Base-by-base conservation (phyloP, 169 alveolate species). In the Plasmodium malariae region DNA sequence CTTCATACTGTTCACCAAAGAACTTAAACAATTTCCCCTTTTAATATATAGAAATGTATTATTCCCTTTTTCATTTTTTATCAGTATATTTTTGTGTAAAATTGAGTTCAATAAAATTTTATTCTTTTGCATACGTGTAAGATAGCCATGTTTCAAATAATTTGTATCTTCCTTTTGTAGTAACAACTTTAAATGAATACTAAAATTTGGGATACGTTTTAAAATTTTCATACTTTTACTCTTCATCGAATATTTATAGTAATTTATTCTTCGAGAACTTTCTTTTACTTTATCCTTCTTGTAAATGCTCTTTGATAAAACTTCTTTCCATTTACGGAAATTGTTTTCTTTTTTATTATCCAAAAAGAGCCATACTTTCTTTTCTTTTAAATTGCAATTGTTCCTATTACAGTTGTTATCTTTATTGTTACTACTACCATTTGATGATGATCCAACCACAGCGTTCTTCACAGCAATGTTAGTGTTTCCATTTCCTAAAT, bases 301-400 rank as follows among this genome's bases (percentile, higher is more conserved):
- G 19, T 51, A 65, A 80, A 65, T 80, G 67, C n/a, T 32, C 67
- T 57, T 80, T 26, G 63, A 57, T 67, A 51, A 9, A 24, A 76
- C 51, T 32, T 76, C 43, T 65, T 43, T 76, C 4, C 14, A 57
- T 34, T n/a, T 7, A n/a, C 40, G 5, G 19, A 26, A 32, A 24
- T 70, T 70, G 21, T 12, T 21, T 70, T 48, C 80, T 69, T 24
- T 40, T 28, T 32, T 30, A 70, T 34, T 70, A 34, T 26, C 48
- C 21, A 36, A 24, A 36, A 17, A 74, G 36, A 36, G 78, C 60
- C 3, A 37, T 17, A 48, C 0, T 59, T 59, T 59, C 9, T 24
- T 59, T 59, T 59, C 69, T 37, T 26, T 59, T 19, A 1, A 0
- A 45, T 3, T 48, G 2, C 57, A n/a, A 14, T 48, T 48, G n/a